A percentile compares a stretch with the other conserved stretches of the same genome.
These are phyloP conservation scores for Solioccasus polychromus DNA, from an alignment of 768 basidiomycete species.

Conservation along the genomic window DNA sequence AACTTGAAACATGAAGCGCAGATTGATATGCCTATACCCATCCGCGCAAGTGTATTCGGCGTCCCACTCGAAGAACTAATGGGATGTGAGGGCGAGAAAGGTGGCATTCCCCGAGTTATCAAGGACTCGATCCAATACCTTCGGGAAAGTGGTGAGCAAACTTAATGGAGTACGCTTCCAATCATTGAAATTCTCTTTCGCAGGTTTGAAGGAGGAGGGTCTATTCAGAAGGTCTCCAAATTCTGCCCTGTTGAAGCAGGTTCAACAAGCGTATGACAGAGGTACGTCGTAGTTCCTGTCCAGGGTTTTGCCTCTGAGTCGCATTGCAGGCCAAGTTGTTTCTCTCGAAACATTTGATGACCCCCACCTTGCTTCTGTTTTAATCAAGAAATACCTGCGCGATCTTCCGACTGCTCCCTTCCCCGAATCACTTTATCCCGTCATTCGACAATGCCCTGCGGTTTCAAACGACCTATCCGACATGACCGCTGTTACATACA, in stretches of 20 bases:
- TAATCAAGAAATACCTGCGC: conserved; percentile 82
- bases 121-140: conserved; percentile 73
- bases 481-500: conserved; percentile 57
- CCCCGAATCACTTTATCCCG: conserved; percentile 62
- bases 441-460: conserved; percentile 65
- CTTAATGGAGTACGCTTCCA: background rate
- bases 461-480: conserved; percentile 52
- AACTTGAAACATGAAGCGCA: conserved; percentile 72
- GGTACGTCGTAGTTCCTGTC: conserved; percentile 37
- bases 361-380: conserved; percentile 77
- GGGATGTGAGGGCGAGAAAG: conserved; percentile 81
- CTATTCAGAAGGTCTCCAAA: conserved; percentile 81
- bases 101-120: conserved; percentile 76
- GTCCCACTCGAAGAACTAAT: conserved; percentile 80
- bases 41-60: conserved; percentile 67
- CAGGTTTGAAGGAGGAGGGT: conserved; percentile 68
- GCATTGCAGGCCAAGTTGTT: conserved; percentile 63
- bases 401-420: conserved; percentile 81
- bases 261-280: conserved; percentile 82
- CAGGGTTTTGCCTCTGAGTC: conserved; percentile 1
- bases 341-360: conserved; percentile 74
- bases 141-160: conserved; percentile 47
- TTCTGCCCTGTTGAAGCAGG: conserved; percentile 65
- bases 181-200: background rate
- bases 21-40: conserved; percentile 63